Conservation (phyloP, 768 basidiomycete genomes). For the Macrolepiota dolichaula region DNA sequence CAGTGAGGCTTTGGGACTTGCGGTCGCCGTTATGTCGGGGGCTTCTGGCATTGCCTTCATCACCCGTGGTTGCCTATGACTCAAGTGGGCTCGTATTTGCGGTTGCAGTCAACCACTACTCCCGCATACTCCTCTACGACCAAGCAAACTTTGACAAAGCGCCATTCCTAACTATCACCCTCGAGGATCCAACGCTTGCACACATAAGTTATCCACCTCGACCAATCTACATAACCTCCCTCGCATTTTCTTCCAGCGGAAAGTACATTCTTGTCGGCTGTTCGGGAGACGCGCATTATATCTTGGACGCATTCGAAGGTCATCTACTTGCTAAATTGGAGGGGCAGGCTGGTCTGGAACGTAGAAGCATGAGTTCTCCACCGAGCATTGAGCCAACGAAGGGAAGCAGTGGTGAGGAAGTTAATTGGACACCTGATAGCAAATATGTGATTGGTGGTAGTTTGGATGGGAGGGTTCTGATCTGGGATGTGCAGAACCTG, state of each 20-base stretch:
- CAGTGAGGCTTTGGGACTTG: slow-evolving; percentile 95
- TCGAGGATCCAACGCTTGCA: slow-evolving; percentile 77
- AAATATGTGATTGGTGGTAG: slow-evolving; percentile 86
- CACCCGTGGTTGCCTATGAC: slow-evolving; percentile 84
- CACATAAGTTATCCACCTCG: slow-evolving; percentile 83
- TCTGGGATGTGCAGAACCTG: slow-evolving; percentile 83
- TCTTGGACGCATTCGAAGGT: slow-evolving; percentile 89
- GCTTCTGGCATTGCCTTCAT: slow-evolving; percentile 66
- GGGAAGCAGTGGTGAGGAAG: slow-evolving; percentile 90
- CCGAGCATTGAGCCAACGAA: slow-evolving; percentile 64
- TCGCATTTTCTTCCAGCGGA: slow-evolving; percentile 87
- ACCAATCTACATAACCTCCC: slow-evolving; percentile 85
- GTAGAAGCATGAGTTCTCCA: slow-evolving; percentile 47
- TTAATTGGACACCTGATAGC: slow-evolving; percentile 92
- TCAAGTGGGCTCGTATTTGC: slow-evolving; percentile 81
- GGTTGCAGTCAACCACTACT: slow-evolving; percentile 79
- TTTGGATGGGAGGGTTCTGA: slow-evolving; percentile 75
- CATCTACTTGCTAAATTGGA: slow-evolving; percentile 80
- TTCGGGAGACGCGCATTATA: slow-evolving; percentile 88
- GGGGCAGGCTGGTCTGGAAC: slow-evolving; percentile 81
- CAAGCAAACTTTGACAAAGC: slow-evolving; percentile 85
- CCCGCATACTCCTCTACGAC: slow-evolving; percentile 83
- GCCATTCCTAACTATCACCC: slow-evolving; percentile 80
- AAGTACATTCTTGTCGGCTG: slow-evolving; percentile 91
- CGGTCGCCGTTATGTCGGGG: slow-evolving; percentile 77